phyloP scores from a whole-genome alignment of 192 early-diverging fungal species.

The Glomus cerebriforme region DNA sequence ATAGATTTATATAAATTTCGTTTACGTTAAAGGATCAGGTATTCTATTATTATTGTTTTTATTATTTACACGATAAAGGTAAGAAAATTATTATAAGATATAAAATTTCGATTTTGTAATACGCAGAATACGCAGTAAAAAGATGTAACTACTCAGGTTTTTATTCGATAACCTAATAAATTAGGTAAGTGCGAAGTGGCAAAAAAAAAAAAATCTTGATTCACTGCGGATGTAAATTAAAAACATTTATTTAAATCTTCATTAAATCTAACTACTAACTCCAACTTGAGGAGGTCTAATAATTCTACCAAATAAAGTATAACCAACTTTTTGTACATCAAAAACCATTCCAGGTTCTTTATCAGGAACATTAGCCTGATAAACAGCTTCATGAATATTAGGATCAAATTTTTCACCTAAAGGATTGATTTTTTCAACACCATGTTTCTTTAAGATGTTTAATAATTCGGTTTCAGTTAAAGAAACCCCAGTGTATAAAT shows the following conservation, averaged over 20 bases:
- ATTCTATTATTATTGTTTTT: too few relatives aligned
- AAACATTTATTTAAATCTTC: neutral
- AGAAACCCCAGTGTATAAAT: slow-evolving; percentile 84
- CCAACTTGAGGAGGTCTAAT: slow-evolving; percentile 95
- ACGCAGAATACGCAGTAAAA: too few relatives aligned
- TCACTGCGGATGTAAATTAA: too few relatives aligned
- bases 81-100: too few relatives aligned
- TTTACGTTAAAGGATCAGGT: too few relatives aligned
- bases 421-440: slow-evolving; percentile 80
- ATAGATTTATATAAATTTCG: too few relatives aligned
- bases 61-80: too few relatives aligned
- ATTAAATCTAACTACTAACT: slow-evolving; percentile 60
- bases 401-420: slow-evolving; percentile 92
- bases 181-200: too few relatives aligned
- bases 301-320: slow-evolving; percentile 87
- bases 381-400: slow-evolving; percentile 92
- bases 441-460: slow-evolving; percentile 84
- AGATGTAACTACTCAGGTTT: too few relatives aligned
- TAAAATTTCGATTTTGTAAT: too few relatives aligned
- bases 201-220: too few relatives aligned
- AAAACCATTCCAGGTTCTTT: slow-evolving; percentile 90
- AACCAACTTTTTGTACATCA: slow-evolving; percentile 92
- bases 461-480: slow-evolving; percentile 88
- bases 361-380: slow-evolving; percentile 85
- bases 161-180: too few relatives aligned